Percentiles rank a stretch among this genome's conserved stretches.
These are phyloP conservation scores for Lentinula raphanica DNA, from an alignment of 768 basidiomycete species.

Conservation along the genomic window DNA sequence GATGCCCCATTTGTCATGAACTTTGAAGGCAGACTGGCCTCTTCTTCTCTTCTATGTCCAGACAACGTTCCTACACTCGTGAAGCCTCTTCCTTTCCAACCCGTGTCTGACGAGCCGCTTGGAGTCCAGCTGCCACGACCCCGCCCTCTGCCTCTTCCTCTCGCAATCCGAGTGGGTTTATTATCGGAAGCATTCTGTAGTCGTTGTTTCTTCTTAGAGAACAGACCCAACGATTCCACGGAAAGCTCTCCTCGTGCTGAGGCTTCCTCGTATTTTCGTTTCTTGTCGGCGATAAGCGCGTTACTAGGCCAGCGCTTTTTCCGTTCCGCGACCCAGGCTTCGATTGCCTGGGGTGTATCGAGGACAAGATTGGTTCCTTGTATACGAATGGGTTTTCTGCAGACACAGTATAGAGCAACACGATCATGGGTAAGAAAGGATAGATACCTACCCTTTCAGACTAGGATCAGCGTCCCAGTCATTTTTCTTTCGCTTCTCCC, in stretches of 20 bases:
- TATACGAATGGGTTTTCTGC: conserved; percentile 67
- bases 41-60: neutral
- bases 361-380: conserved; percentile 75
- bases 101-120: conserved; percentile 25
- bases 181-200: conserved; percentile 16
- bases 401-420: neutral
- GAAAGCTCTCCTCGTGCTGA: conserved; percentile 72
- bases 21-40: neutral
- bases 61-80: conserved; percentile 6
- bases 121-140: conserved; percentile 22
- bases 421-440: conserved; percentile 1
- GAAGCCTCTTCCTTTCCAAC: conserved; percentile 23
- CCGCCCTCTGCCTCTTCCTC: conserved; percentile 26
- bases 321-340: conserved; percentile 85
- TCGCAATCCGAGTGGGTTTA: conserved; percentile 7
- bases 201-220: conserved; percentile 37
- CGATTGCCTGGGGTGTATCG: conserved; percentile 76
- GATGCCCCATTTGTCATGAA: neutral
- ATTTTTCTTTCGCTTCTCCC: conserved; percentile 50
- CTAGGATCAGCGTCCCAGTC: conserved; percentile 84
- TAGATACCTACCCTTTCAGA: conserved; percentile 62
- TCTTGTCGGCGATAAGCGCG: conserved; percentile 71
- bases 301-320: conserved; percentile 81
- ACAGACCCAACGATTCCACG: conserved; percentile 37
- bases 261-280: conserved; percentile 73